A percentile compares a stretch with the other conserved stretches of the same genome.
Conservation (phyloP, 1,139 yeast genomes). For the Hansenula sp. region DNA sequence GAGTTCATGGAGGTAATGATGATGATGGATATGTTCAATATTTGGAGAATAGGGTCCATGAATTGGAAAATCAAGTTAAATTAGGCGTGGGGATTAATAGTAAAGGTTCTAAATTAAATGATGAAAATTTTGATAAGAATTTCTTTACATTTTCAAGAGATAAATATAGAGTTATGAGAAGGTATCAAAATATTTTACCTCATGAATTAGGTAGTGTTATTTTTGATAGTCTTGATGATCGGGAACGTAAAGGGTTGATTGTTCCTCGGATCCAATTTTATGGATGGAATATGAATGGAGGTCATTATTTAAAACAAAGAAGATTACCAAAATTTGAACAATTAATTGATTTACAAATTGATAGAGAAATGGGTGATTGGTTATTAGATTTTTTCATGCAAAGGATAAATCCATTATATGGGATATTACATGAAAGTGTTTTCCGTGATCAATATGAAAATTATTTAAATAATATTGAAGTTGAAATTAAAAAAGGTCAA, state of each 20-base stretch:
- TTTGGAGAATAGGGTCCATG: slow-evolving; percentile 10
- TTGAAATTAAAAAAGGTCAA: slow-evolving; percentile 22
- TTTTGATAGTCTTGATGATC: slow-evolving; percentile 35
- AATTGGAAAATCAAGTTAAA: slow-evolving; percentile 6
- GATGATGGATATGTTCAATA: slow-evolving; percentile 8
- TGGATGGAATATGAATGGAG: slow-evolving; percentile 67
- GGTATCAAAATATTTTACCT: slow-evolving; percentile 47
- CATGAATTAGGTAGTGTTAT: slow-evolving; percentile 40
- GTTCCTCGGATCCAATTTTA: slow-evolving; percentile 57
- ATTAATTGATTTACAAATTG: slow-evolving; percentile 7
- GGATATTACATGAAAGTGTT: slow-evolving; percentile 50
- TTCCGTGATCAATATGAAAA: slow-evolving; percentile 47
- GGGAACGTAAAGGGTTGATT: slow-evolving; percentile 32
- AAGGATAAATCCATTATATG: slow-evolving; percentile 51
- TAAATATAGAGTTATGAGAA: slow-evolving; percentile 48
- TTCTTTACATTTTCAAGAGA: slow-evolving; percentile 23
- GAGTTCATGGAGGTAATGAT: slow-evolving; percentile 1
- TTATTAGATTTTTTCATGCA: slow-evolving; percentile 40
- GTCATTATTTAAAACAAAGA: slow-evolving; percentile 41
- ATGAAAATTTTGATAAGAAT: slow-evolving; percentile 11
- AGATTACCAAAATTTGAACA: slow-evolving; percentile 12
- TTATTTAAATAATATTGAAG: slow-evolving; percentile 25
- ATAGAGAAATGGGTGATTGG: slow-evolving; percentile 18
- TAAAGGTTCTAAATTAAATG: slow-evolving; percentile 2
- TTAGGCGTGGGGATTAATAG: not conserved